Base-by-base conservation (phyloP, 2,329 filamentous ascomycete species). In the Furcasterigmium sp. region DNA sequence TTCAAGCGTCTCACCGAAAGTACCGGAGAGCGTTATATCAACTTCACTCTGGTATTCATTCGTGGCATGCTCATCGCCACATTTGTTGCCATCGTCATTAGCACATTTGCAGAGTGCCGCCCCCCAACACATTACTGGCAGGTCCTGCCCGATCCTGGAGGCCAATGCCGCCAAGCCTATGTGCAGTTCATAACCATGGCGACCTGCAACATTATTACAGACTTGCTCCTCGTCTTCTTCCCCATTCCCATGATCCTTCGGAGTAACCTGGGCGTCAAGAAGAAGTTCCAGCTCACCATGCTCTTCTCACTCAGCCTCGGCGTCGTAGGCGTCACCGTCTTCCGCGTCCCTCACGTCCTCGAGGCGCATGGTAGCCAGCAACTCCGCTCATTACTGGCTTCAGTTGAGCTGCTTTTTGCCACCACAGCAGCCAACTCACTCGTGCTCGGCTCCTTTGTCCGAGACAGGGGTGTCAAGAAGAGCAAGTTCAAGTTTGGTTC, bases 391-490 rank as follows among this genome's bases (percentile, higher is more conserved):
- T 78, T 97, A 2, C 75, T 94, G 51, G 93, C 93, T 5, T 95
- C 91, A 0, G 75, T 94, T 15, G 93, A 98, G 59, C 85, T 97
- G 8, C 74, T 97, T 1, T 91, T 91, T 40, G 91, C 93, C 5
- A 87, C 91, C 0, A 81, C 82, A 0, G 85, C 94, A 1, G 87
- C 91, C 11, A 98, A 97, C 59, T 84, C 85, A 3, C 75, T 98
- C 17, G 87, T 96, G 1, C 78, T 98, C 3, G 91, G 91, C 11
- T 95, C 91, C 0, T 97, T 97, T 57, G 82, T 97, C 21, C 80
- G 91, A 13, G 91, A 97, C 60, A 80, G 88, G 42, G 93, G 93
- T 20, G 70, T 90, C 32, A 97, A 97, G 72, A 95, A 94, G 65
- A 76, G 77, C 44, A 93, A 89, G 58, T 96, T 87, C 67, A 84